A percentile compares a stretch with the other conserved stretches of the same genome.
Conservation (phyloP, 2,329 filamentous ascomycete species). For the Trichocomaceae sp. region DNA sequence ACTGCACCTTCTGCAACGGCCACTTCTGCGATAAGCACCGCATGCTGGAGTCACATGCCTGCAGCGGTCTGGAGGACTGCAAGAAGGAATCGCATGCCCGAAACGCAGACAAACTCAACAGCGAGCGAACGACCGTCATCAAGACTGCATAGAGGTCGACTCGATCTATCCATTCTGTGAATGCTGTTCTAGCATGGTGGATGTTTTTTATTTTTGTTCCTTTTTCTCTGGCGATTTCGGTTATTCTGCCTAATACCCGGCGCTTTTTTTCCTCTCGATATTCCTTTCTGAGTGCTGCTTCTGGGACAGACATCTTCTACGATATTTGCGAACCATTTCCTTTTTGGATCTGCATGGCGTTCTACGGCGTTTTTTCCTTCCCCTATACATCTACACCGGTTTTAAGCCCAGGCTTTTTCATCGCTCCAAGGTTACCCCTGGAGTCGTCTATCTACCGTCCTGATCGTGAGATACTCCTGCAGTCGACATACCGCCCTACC, state of each 20-base stretch:
- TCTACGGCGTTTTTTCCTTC: conserved; percentile 4
- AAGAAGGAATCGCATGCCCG: conserved; percentile 95
- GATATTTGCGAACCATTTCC: conserved; percentile 8
- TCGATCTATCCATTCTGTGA: neutral
- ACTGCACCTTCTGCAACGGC: conserved; percentile 90
- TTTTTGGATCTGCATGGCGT: conserved; percentile 9
- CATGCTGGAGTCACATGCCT: conserved; percentile 89
- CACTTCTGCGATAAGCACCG: conserved; percentile 95
- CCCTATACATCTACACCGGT: neutral
- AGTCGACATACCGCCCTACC: too few species aligned
- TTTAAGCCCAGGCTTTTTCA: neutral
- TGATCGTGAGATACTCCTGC: neutral
- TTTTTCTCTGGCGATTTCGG: neutral
- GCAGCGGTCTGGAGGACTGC: conserved; percentile 87
- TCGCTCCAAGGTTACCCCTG: too few species aligned
- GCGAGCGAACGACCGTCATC: conserved; percentile 88
- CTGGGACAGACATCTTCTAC: neutral
- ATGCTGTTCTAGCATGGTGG: neutral
- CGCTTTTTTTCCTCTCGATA: neutral
- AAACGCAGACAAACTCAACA: conserved; percentile 86
- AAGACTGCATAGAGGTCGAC: conserved; percentile 67
- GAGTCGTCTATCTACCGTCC: neutral
- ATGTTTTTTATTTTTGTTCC: neutral
- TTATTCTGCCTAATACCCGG: conserved; percentile 1
- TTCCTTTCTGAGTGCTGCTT: neutral